phyloP scores from a whole-genome alignment of 202 grass and related monocot species.

The Bolboschoenoplectus hybrid region DNA sequence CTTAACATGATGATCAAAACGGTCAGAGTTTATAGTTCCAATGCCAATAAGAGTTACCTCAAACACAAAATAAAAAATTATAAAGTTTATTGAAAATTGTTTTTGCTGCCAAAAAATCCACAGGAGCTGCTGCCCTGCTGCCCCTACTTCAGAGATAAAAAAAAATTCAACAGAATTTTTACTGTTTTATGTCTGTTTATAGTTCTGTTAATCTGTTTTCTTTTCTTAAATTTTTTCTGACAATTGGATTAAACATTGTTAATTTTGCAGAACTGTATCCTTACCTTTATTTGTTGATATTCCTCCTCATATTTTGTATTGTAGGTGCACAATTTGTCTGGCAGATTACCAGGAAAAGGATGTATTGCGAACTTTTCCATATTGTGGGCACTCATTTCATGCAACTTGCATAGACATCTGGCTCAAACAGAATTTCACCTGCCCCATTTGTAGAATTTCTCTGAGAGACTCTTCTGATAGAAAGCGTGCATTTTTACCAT shows the following conservation, averaged over 20 bases:
- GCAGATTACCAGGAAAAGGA: conserved; percentile 92
- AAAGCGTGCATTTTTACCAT: conserved; percentile 55
- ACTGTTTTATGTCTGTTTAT: neutral
- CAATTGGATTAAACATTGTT: neutral
- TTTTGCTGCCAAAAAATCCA: neutral
- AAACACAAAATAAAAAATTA: neutral
- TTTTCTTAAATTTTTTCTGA: neutral
- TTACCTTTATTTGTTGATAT: neutral
- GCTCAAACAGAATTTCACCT: conserved; percentile 84
- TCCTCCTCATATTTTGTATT: neutral
- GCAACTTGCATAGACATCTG: conserved; percentile 76
- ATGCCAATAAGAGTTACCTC: neutral
- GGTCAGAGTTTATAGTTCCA: neutral
- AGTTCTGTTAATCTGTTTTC: neutral
- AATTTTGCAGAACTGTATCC: neutral
- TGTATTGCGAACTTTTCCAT: conserved; percentile 66
- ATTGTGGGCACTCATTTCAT: conserved; percentile 85
- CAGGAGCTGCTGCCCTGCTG: neutral
- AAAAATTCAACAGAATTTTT: neutral
- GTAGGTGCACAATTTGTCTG: conserved; percentile 85
- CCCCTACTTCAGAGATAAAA: neutral
- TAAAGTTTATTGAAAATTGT: conserved; percentile 12
- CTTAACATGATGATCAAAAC: neutral
- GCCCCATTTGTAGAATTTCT: conserved; percentile 95
- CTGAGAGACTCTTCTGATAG: conserved; percentile 63